Evolutionary conservation across 2,329 filamentous ascomycete species (phyloP).

Genomic region (Mollisiaceae sp.): DNA sequence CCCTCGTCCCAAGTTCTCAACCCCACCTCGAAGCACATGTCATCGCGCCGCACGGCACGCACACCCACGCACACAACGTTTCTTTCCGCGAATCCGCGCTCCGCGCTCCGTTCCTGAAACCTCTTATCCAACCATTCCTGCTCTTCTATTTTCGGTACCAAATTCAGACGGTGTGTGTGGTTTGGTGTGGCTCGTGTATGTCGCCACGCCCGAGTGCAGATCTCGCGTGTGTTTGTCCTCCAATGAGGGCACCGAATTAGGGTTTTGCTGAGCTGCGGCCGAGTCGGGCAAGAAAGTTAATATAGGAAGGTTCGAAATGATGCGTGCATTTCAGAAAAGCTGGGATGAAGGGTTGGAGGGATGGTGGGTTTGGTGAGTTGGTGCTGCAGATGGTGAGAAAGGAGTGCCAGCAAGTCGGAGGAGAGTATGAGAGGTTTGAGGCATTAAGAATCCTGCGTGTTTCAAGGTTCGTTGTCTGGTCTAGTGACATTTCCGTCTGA

Average conservation of each 20-base stretch:
- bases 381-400: neutral
- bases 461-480: neutral
- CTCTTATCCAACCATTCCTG: neutral
- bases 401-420: neutral
- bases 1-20: neutral
- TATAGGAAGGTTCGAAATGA: neutral
- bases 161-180: neutral
- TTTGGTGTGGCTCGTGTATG: neutral
- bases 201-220: neutral
- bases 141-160: neutral
- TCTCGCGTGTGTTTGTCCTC: neutral
- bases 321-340: neutral
- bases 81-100: neutral
- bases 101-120: neutral
- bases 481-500: neutral
- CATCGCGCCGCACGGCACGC: neutral
- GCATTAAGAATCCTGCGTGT: neutral
- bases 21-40: neutral
- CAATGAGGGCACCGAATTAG: neutral
- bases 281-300: neutral
- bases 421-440: neutral
- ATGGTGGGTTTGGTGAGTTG: neutral
- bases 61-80: neutral
- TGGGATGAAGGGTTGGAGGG: neutral
- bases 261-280: neutral